Evolutionary conservation across 2,329 filamentous ascomycete genomes (phyloP), one percentile per base, ranked within the genome.

Genomic region (Xylaria sp.): DNA sequence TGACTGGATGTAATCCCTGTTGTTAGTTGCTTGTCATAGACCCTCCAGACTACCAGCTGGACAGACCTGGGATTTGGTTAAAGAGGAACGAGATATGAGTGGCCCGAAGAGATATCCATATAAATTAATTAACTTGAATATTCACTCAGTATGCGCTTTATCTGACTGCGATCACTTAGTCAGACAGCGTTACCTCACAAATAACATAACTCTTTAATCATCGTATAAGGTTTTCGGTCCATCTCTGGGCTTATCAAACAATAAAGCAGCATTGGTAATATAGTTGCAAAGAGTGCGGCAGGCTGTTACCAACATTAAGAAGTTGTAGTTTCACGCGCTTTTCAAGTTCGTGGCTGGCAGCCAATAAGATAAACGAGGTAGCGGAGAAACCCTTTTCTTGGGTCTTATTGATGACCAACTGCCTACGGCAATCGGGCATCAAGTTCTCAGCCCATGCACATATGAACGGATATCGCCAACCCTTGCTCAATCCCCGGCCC

Each of bases 321-420:
- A 51, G 15, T 57, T 31, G 39, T 63, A 20, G n/a, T n/a, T 23
- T 46, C 44, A 28, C 48, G 41, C 31, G 31, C 44, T 10, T 51
- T 28, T 31, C 20, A 9, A 23, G 8, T 52, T 51, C 20, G 31
- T 52, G 13, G 31, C 4, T 50, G 31, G 15, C n/a, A 50, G 44
- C 62, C 62, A 58, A 65, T 58, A 3, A 39, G 31, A 52, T 15
- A 13, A 9, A 48, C 34, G n/a, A 20, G 31, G 15, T 65, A 58
- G 31, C 54, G 54, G 54, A 48, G 54, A 20, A 37, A 13, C 4
- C 39, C 23, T 18, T 44, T 25, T 57, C 20, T 13, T 44, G 55
- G 20, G 20, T 28, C n/a, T 25, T 44, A 18, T 57, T 28, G 9
- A 57, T 55, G 44, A 44, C 55, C 25, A 2, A 1, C 13, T 3